Evolutionary conservation across 192 early-diverging fungal genomes (phyloP).

Genomic region (Coemansia erecta): DNA sequence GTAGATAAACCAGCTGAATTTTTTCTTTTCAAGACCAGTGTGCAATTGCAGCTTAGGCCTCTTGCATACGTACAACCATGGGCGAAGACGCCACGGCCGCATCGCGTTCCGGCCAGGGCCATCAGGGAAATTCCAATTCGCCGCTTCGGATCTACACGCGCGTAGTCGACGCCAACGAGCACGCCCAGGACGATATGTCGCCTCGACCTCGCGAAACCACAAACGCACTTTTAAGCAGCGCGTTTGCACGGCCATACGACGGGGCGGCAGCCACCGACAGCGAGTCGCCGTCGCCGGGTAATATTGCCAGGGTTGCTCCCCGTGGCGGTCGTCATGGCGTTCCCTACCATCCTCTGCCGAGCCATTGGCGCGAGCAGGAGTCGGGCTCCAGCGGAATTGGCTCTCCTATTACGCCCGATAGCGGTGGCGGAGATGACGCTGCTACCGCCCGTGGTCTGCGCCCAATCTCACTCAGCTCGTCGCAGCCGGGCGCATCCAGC

Average conservation of each 20-base stretch:
- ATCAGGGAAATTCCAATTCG: conserved; percentile 25
- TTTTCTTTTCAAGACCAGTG: too few relatives aligned
- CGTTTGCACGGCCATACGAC: conserved; percentile 20
- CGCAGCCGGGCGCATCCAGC: conserved; percentile 11
- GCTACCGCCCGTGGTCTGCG: conserved; percentile 1
- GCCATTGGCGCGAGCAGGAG: conserved; percentile 52
- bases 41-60: too few relatives aligned
- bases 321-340: conserved; percentile 32
- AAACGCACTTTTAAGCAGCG: conserved; percentile 29
- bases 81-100: conserved; percentile 26
- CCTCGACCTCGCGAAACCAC: conserved; percentile 22
- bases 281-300: conserved; percentile 4
- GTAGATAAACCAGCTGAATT: too few relatives aligned
- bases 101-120: conserved; percentile 19
- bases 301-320: conserved; percentile 9
- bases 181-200: conserved; percentile 15
- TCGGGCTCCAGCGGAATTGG: conserved; percentile 43
- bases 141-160: conserved; percentile 49
- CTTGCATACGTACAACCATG: conserved; percentile 18
- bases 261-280: conserved; percentile 7
- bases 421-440: conserved; percentile 21
- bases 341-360: conserved; percentile 50
- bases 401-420: conserved; percentile 49
- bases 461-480: conserved; percentile 11
- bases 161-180: conserved; percentile 13